Percentiles rank a stretch among this genome's conserved stretches.
phyloP scores from a whole-genome alignment of 2,329 filamentous ascomycete genomes.

The Hypocreales sp. region DNA sequence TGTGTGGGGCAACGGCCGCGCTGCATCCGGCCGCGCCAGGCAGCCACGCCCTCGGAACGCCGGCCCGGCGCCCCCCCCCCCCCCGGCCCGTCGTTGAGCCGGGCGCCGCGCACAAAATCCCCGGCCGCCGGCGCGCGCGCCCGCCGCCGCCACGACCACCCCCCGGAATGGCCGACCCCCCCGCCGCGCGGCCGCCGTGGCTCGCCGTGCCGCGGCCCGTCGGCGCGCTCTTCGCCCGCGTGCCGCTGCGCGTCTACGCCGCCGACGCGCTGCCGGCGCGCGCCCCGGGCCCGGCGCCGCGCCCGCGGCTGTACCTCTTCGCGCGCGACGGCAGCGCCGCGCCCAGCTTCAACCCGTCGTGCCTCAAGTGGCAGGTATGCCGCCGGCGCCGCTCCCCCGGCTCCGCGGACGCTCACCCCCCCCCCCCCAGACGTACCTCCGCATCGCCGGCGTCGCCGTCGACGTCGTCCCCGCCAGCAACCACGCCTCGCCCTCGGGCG shows the following conservation, averaged over 20 bases:
- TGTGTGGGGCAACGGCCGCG: too few relatives aligned
- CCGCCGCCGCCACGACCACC: too few relatives aligned
- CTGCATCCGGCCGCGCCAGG: too few relatives aligned
- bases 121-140: too few relatives aligned
- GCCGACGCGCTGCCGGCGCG: constrained; percentile 59
- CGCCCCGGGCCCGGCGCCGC: constrained; percentile 23
- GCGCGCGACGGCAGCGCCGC: constrained; percentile 43
- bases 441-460: constrained; percentile 56
- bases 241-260: constrained; percentile 64
- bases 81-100: too few relatives aligned
- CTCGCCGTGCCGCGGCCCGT: constrained; percentile 58
- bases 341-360: constrained; percentile 82
- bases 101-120: too few relatives aligned
- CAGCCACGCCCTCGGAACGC: too few relatives aligned
- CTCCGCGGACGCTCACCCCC: too few relatives aligned
- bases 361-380: constrained; percentile 85
- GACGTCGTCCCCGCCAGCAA: constrained; percentile 62
- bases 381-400: too few relatives aligned
- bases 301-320: constrained; percentile 62
- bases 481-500: constrained; percentile 78
- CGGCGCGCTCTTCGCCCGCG: constrained; percentile 68
- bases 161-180: too few relatives aligned
- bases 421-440: constrained; percentile 56
- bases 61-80: too few relatives aligned
- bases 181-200: too few relatives aligned